These are phyloP conservation scores for Candida lessepsii DNA, from an alignment of 805 yeast species.

Conservation along the genomic window DNA sequence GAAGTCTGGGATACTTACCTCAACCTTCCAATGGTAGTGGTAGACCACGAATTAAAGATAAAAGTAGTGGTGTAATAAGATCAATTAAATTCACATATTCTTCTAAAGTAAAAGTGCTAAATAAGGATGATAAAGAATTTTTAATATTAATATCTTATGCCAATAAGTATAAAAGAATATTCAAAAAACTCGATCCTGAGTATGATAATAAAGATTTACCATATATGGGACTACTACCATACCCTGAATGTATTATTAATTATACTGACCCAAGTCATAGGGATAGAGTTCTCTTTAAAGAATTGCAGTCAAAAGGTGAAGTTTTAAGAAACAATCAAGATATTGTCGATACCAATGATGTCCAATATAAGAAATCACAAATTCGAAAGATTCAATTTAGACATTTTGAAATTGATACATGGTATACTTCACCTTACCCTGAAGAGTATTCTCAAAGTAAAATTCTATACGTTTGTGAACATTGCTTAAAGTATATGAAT, in stretches of 20 bases:
- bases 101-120: not conserved
- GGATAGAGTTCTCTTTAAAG: conserved; percentile 52
- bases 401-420: conserved; percentile 73
- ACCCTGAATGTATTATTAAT: conserved; percentile 57
- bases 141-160: conserved; percentile 2
- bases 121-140: not conserved
- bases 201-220: conserved; percentile 45
- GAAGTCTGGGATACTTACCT: not conserved
- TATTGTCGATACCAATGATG: not conserved
- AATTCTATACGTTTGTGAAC: conserved; percentile 75
- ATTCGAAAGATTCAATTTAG: conserved; percentile 69
- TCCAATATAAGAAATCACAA: conserved; percentile 23
- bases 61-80: not conserved
- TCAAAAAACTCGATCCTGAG: conserved; percentile 13
- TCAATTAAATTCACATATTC: conserved; percentile 1
- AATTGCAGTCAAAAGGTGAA: conserved; percentile 39
- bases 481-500: conserved; percentile 75
- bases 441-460: conserved; percentile 68
- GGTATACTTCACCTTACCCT: conserved; percentile 94
- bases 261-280: conserved; percentile 57
- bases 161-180: conserved; percentile 2
- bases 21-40: not conserved
- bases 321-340: conserved; percentile 20
- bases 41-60: not conserved
- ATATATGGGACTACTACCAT: conserved; percentile 61